These are phyloP conservation scores for Oryza rufipogon DNA, from an alignment of 176 grass and related monocot genomes.

Conservation along the genomic window DNA sequence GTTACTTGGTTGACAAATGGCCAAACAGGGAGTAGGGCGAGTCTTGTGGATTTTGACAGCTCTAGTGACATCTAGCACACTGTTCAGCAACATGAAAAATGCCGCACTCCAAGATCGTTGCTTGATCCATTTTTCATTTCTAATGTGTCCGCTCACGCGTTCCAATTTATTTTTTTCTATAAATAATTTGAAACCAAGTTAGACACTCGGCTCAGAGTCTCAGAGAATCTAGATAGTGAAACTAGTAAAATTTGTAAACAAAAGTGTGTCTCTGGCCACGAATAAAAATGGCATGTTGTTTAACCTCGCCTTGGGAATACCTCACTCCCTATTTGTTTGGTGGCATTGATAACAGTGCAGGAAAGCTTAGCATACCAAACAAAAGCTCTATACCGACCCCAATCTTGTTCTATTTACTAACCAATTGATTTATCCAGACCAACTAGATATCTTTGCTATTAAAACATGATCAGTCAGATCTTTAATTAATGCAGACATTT, in stretches of 20 bases:
- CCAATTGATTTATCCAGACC: slow-evolving; percentile 12
- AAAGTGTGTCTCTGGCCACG: neutral
- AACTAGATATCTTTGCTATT: slow-evolving; percentile 9
- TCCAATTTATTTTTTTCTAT: neutral
- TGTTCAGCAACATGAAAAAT: neutral
- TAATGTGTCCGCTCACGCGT: neutral
- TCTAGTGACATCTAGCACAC: neutral
- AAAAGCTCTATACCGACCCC: slow-evolving; percentile 25
- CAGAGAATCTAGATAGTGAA: neutral
- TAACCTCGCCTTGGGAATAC: slow-evolving; percentile 6
- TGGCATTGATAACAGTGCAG: slow-evolving; percentile 25
- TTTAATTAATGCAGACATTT: neutral
- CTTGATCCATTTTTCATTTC: neutral
- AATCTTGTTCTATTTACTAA: neutral
- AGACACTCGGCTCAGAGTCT: neutral
- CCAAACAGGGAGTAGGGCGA: neutral
- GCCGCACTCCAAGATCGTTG: neutral
- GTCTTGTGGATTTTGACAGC: neutral
- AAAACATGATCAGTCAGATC: neutral
- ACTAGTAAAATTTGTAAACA: neutral
- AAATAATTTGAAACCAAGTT: neutral
- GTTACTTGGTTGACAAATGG: neutral
- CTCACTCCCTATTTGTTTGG: neutral
- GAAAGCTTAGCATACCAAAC: slow-evolving; percentile 19
- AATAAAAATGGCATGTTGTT: neutral